These are phyloP conservation scores for Blastobotrys arbuscula DNA, from an alignment of 1,139 yeast species.

Conservation along the genomic window DNA sequence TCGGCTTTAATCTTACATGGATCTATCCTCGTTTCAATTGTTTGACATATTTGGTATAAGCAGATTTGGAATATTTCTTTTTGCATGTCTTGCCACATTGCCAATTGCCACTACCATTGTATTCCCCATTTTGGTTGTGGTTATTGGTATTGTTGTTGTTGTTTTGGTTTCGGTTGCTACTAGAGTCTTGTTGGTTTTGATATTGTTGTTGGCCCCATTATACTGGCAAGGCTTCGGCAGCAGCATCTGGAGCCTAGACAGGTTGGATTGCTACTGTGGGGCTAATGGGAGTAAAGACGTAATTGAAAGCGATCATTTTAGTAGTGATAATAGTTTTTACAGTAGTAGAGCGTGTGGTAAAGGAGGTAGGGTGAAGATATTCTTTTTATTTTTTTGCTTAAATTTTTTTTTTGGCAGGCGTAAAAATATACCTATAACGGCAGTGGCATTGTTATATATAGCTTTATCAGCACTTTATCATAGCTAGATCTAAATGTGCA, in stretches of 20 bases:
- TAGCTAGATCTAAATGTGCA: no score
- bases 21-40: constrained; percentile 5
- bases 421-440: no score
- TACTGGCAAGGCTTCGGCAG: background rate
- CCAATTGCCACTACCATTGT: constrained; percentile 1
- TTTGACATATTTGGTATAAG: background rate
- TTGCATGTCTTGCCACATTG: constrained; percentile 5
- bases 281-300: background rate
- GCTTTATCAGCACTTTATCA: no score
- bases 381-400: no score
- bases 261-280: background rate
- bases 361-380: no score
- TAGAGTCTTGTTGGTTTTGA: background rate
- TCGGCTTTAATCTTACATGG: constrained; percentile 5
- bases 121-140: background rate
- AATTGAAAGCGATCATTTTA: background rate
- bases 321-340: no score
- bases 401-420: no score
- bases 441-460: no score
- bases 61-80: no score
- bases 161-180: background rate
- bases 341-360: no score
- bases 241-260: background rate
- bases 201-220: background rate
- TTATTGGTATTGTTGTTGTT: background rate